Conservation (phyloP, 2,329 filamentous ascomycete species). For the Xylaria sp. region DNA sequence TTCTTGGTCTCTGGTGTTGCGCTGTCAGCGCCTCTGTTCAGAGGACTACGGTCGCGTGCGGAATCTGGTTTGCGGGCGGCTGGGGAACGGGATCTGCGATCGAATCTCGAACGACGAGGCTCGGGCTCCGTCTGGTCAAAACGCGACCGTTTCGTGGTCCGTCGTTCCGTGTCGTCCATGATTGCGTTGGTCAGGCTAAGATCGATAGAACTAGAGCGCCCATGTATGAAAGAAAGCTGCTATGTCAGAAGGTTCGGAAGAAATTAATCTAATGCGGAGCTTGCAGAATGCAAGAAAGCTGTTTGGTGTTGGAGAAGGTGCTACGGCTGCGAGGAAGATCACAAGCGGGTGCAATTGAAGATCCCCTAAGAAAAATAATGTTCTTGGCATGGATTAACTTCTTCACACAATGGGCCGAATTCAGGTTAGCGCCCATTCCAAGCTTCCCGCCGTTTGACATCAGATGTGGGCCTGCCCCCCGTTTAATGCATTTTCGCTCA, state of each 20-base stretch:
- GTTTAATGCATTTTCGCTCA: conserved; percentile 15
- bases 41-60: conserved; percentile 82
- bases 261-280: not conserved
- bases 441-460: conserved; percentile 3
- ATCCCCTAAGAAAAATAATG: conserved; percentile 35
- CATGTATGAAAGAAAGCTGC: not conserved
- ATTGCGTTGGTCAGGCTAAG: conserved; percentile 18
- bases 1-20: conserved; percentile 57
- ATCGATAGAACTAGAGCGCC: not conserved
- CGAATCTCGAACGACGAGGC: conserved; percentile 83
- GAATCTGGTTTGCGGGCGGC: conserved; percentile 73
- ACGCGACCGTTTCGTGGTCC: conserved; percentile 82
- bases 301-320: conserved; percentile 33
- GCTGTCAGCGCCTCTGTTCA: conserved; percentile 59
- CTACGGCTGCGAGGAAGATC: conserved; percentile 27
- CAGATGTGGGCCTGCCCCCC: conserved; percentile 2
- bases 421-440: conserved; percentile 21
- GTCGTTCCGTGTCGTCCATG: conserved; percentile 84
- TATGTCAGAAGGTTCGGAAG: not conserved
- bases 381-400: conserved; percentile 28
- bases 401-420: conserved; percentile 11
- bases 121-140: conserved; percentile 93
- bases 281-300: conserved; percentile 10
- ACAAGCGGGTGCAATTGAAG: conserved; percentile 33
- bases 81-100: conserved; percentile 90